Percentiles rank a stretch among this genome's conserved stretches.
These are phyloP conservation scores for Fomes fomentarius DNA, from an alignment of 1,284 basidiomycete genomes.

Conservation along the genomic window DNA sequence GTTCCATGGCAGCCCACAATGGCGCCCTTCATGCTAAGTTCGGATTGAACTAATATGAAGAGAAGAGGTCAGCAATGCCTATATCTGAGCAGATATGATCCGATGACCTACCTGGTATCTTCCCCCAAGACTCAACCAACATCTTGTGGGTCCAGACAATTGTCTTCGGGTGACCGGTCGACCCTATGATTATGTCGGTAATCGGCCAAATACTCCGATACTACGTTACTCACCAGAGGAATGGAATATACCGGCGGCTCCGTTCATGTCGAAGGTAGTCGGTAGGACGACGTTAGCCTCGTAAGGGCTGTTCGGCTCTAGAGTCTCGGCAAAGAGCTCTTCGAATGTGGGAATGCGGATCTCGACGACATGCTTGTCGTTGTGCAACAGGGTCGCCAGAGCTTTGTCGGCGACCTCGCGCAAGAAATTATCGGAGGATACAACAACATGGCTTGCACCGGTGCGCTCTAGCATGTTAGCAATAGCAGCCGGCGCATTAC, in stretches of 20 bases:
- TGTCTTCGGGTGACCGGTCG: conserved; percentile 22
- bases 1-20: conserved; percentile 4
- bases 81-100: not conserved
- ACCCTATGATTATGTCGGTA: conserved; percentile 5
- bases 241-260: conserved; percentile 8
- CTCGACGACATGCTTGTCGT: not conserved
- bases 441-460: conserved; percentile 28
- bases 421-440: conserved; percentile 18
- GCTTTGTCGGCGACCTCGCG: not conserved
- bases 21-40: not conserved
- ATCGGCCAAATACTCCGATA: not conserved
- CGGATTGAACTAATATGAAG: no score
- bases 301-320: not conserved
- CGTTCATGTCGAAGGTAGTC: not conserved
- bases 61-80: no score
- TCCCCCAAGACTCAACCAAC: not conserved
- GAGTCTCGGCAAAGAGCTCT: conserved; percentile 12
- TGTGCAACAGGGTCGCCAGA: not conserved
- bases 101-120: not conserved
- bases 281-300: not conserved
- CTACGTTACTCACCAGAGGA: conserved; percentile 9
- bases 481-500: conserved; percentile 40
- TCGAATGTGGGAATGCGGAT: conserved; percentile 2
- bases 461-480: conserved; percentile 38
- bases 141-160: conserved; percentile 12